Percentiles rank a stretch among this genome's conserved stretches.
Evolutionary conservation across 2,329 filamentous ascomycete species (phyloP).

Genomic region (Sordariomycetes sp.): DNA sequence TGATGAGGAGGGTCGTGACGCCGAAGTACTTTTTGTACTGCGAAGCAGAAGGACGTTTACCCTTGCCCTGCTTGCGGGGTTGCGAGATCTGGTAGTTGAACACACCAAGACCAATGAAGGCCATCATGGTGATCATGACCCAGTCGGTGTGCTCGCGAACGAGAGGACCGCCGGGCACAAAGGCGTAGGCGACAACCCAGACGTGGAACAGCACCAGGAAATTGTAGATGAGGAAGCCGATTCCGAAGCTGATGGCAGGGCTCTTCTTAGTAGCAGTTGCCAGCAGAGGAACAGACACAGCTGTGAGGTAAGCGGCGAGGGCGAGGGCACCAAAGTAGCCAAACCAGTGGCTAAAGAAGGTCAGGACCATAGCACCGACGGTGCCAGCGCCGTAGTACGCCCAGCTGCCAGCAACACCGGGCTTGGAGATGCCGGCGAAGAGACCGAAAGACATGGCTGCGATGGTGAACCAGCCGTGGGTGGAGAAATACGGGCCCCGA

Average conservation of each 20-base stretch:
- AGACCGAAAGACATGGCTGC: conserved; percentile 80
- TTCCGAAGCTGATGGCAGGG: conserved; percentile 72
- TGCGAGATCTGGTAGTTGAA: conserved; percentile 57
- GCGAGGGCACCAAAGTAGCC: conserved; percentile 80
- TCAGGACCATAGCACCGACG: conserved; percentile 69
- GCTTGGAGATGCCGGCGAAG: conserved; percentile 64
- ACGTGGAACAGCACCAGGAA: conserved; percentile 94
- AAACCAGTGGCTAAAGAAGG: conserved; percentile 70
- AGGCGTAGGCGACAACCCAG: conserved; percentile 97
- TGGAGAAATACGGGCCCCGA: conserved; percentile 75
- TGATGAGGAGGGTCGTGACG: conserved; percentile 59
- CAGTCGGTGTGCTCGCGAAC: conserved; percentile 93
- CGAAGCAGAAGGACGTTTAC: conserved; percentile 18
- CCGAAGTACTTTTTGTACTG: conserved; percentile 44
- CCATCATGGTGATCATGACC: conserved; percentile 83
- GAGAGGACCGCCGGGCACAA: conserved; percentile 87
- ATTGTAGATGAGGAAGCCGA: conserved; percentile 89
- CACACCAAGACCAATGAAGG: conserved; percentile 74
- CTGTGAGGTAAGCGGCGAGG: conserved; percentile 73
- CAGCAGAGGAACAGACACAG: conserved; percentile 67
- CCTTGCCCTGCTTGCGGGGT: conserved; percentile 22
- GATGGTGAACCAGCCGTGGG: conserved; percentile 83
- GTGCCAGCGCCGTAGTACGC: conserved; percentile 69
- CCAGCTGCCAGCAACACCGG: conserved; percentile 67
- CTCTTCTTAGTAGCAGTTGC: conserved; percentile 66